Conservation (phyloP, 331 rosid species). For the Pyracantha coccinea region DNA sequence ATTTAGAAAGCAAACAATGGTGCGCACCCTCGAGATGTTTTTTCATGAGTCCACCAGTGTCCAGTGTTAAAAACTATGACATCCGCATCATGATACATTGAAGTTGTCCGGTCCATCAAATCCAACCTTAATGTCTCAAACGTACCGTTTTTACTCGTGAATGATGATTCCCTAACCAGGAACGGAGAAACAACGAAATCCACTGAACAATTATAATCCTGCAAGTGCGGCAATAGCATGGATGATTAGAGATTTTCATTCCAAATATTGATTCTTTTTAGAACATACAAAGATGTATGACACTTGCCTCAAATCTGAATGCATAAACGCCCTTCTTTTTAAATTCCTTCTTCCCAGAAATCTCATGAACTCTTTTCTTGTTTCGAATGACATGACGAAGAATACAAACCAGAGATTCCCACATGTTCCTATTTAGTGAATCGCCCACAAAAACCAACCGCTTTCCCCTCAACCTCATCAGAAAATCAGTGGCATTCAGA, state of each 20-base stretch:
- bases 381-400: slow-evolving; percentile 51
- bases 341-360: slow-evolving; percentile 70
- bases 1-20: not conserved
- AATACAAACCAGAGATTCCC: slow-evolving; percentile 89
- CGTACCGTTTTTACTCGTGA: slow-evolving; percentile 42
- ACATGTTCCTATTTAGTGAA: slow-evolving; percentile 93
- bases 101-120: slow-evolving; percentile 77
- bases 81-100: slow-evolving; percentile 70
- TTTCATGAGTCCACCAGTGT: slow-evolving; percentile 99
- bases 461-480: slow-evolving; percentile 70
- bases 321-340: slow-evolving; percentile 84
- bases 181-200: slow-evolving; percentile 87
- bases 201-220: slow-evolving; percentile 88
- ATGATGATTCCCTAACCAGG: slow-evolving; percentile 72
- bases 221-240: slow-evolving; percentile 17
- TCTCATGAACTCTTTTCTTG: slow-evolving; percentile 66
- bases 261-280: not conserved
- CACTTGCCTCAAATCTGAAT: slow-evolving; percentile 84
- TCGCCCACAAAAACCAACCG: slow-evolving; percentile 85
- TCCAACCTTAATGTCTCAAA: slow-evolving; percentile 85
- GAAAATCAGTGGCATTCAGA: slow-evolving; percentile 83
- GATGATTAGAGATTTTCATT: slow-evolving; percentile 5
- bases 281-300: not conserved
- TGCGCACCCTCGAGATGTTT: slow-evolving; percentile 85
- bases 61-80: slow-evolving; percentile 87